Evolutionary conservation across 495 filamentous ascomycete species (phyloP).

Genomic region (Xylaria scruposa): DNA sequence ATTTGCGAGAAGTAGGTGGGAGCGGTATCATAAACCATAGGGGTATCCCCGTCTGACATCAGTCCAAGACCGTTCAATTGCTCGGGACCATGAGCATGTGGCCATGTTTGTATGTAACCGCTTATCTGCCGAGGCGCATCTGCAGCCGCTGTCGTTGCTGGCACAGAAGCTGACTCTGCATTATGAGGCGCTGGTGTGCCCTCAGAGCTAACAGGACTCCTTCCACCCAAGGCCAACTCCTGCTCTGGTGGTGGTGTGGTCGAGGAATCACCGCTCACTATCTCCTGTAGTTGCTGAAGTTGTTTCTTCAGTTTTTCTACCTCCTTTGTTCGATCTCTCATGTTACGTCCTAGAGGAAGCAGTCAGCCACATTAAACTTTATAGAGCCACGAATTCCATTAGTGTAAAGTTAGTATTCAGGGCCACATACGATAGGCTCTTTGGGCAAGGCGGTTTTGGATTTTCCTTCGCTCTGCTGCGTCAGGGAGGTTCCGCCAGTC

Average conservation of each 20-base stretch:
- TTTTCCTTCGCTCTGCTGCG: constrained; percentile 44
- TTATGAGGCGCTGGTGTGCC: constrained; percentile 30
- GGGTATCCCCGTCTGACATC: constrained; percentile 36
- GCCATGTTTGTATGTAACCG: constrained; percentile 39
- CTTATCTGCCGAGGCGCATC: constrained; percentile 36
- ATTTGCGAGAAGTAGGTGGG: constrained; percentile 36
- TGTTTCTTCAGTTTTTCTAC: constrained; percentile 44
- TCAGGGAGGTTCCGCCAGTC: constrained; percentile 45
- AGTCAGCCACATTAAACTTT: constrained; percentile 26
- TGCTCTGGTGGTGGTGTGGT: constrained; percentile 40
- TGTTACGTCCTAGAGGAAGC: constrained; percentile 38
- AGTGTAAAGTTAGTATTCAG: not conserved
- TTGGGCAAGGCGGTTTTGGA: constrained; percentile 51
- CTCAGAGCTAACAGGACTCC: constrained; percentile 38
- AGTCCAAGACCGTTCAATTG: constrained; percentile 37
- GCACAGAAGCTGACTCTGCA: constrained; percentile 27
- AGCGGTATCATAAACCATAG: constrained; percentile 34
- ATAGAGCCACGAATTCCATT: not conserved
- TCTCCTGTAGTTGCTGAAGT: constrained; percentile 40
- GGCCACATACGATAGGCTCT: constrained; percentile 45
- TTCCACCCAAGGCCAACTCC: constrained; percentile 37
- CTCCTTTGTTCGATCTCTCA: constrained; percentile 43
- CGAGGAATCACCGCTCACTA: constrained; percentile 36
- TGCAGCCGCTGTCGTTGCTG: constrained; percentile 30
- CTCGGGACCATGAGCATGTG: constrained; percentile 33